Evolutionary conservation across 805 yeast species (phyloP), one percentile per base, ranked within the genome.

Genomic region (Starmera caribaea): DNA sequence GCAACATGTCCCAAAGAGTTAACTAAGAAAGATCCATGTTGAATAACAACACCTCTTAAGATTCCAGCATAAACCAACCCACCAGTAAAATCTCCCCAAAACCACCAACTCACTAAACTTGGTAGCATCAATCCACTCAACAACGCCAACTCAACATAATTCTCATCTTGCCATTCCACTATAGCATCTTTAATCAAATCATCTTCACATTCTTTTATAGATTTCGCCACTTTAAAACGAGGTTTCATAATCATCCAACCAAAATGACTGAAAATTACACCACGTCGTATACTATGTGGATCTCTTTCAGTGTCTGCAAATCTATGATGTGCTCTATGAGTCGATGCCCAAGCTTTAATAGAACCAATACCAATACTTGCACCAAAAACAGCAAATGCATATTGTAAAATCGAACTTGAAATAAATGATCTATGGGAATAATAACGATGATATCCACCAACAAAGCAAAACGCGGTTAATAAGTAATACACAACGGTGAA

Each of bases 291-390:
- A 53, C 79, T 79, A 61, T 85, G 87, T 1, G 97, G 97, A 59
- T 89, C 97, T 51, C 73, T 71, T 44, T 85, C 95, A 0, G 94
- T 81, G 55, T 89, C 96, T 34, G 92, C 80, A 58, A 73, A 84
- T 42, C 90, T 75, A 61, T 89, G 97, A 63, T 89, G 97, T 4
- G 92, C 88, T 43, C 95, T 68, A 65, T 89, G 97, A 35, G 84
- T 69, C 13, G 80, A 68, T 16, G 84, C 80, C 95, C 95, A 87
- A 73, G 81, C 73, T 52, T 79, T 69, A 11, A 79, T 75, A 3
- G 85, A 71, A 5, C 95, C 95, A 39, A 86, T 64, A 3, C 88
- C 95, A 8, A 80, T 76, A 47, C 85, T 81, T 14, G 81, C 63
- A 6, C 90, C 89, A 34, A 77, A 65, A 1, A 78, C 51, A n/a